Base-by-base conservation (phyloP, 2,329 filamentous ascomycete genomes). In the Stylonectria norvegica region DNA sequence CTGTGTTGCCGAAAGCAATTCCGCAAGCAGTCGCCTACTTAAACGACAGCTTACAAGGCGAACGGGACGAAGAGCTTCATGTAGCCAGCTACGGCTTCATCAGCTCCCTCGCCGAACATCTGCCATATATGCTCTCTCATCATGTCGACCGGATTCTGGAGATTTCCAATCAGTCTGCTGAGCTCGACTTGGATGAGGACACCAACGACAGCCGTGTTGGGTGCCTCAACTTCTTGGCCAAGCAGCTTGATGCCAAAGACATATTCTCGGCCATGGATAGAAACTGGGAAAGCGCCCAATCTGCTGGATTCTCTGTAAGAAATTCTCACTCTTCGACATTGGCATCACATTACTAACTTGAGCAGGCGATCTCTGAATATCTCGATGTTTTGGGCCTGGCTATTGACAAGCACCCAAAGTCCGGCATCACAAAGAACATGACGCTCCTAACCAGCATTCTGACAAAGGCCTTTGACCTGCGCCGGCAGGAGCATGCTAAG, bases 101-200 rank as follows among this genome's bases (percentile, higher is more conserved):
- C 46, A 84, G 82, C 34, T 79, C 89, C 6, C 72, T 96, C 31
- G 79, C 91, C 10, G 83, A 93, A 52, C 81, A 93, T 53, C 70
- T 97, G 18, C 89, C 91, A 1, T 96, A 87, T 66, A 95, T 97
- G 81, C 73, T 97, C 45, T 88, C 89, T 9, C 73, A 77, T 5
- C 83, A 91, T 52, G 66, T 97, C 9, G 81, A 86, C 47, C 79
- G 76, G 34, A 75, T 95, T 33, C 67, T 97, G 18, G 68, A 73
- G 11, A 74, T 87, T 9, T 90, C 88, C 5, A 86, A 85, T 60
- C 71, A 73, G 34, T 93, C 89, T 33, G 82, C 86, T 12, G 75
- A 75, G 40, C 72, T 77, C 4, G 73, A 70, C 14, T 64, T 89
- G 19, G 75, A 80, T 17, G 71, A 75, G 5, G 77, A 83, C 38